phyloP scores from a whole-genome alignment of 2,329 filamentous ascomycete species.

The Didymella pinodella region DNA sequence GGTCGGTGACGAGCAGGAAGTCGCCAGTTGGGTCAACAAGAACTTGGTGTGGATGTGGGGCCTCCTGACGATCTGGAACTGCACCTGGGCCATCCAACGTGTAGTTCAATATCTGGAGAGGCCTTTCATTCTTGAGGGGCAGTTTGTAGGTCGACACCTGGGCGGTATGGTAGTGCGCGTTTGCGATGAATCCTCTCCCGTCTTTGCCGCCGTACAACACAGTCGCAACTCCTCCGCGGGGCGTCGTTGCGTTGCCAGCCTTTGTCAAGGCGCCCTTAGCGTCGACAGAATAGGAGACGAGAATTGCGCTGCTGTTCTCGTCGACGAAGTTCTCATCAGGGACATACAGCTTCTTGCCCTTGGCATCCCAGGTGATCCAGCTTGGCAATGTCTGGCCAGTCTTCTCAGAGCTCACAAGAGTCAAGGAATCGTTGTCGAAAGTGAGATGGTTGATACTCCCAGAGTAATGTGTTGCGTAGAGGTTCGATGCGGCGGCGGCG shows the following conservation, averaged over 20 bases:
- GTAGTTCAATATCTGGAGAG: slow-evolving; percentile 43
- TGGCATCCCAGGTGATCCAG: slow-evolving; percentile 45
- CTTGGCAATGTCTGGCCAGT: slow-evolving; percentile 40
- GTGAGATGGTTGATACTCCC: slow-evolving; percentile 42
- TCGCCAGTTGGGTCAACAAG: slow-evolving; percentile 60
- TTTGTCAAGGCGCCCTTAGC: slow-evolving; percentile 38
- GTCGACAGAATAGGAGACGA: slow-evolving; percentile 39
- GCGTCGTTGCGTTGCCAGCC: slow-evolving; percentile 35
- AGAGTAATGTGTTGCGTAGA: slow-evolving; percentile 44
- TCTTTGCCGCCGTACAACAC: slow-evolving; percentile 42
- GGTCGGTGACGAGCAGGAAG: slow-evolving; percentile 61
- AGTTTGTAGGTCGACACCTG: slow-evolving; percentile 49
- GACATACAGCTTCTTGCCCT: slow-evolving; percentile 39
- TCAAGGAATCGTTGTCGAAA: slow-evolving; percentile 37
- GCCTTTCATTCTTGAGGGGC: slow-evolving; percentile 39
- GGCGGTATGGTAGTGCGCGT: slow-evolving; percentile 45
- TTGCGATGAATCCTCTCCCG: slow-evolving; percentile 43
- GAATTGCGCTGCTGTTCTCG: slow-evolving; percentile 23
- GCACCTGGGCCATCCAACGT: slow-evolving; percentile 53
- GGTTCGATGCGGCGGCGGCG: slow-evolving; percentile 32
- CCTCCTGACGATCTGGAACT: slow-evolving; percentile 60
- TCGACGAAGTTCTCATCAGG: slow-evolving; percentile 39
- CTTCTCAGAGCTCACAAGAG: slow-evolving; percentile 31
- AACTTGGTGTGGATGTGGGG: slow-evolving; percentile 63
- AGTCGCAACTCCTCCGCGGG: slow-evolving; percentile 39